Conservation (phyloP, 176 grass and related monocot species). For the Alopecurus myosuroides region DNA sequence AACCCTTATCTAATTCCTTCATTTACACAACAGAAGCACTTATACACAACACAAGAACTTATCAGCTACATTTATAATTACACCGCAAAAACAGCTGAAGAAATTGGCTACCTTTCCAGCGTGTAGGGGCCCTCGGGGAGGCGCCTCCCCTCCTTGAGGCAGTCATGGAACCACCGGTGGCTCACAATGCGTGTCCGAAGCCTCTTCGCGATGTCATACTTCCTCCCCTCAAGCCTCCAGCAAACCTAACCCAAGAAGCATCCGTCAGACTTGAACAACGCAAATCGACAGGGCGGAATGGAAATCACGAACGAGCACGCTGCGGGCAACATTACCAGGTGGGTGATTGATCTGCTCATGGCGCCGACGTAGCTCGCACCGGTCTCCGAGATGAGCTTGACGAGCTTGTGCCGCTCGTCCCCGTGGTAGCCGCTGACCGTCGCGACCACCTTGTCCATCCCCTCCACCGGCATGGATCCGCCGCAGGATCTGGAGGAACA, state of each 20-base stretch:
- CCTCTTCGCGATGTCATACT: slow-evolving; percentile 63
- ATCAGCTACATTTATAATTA: background rate
- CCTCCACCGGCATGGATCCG: slow-evolving; percentile 32
- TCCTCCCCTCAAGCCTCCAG: slow-evolving; percentile 84
- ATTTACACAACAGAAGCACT: background rate
- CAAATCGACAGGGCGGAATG: background rate
- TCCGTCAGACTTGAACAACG: background rate
- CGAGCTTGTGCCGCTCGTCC: slow-evolving; percentile 62
- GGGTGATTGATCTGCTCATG: slow-evolving; percentile 83
- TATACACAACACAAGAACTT: background rate
- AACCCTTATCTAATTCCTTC: background rate
- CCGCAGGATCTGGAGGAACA: background rate
- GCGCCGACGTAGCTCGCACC: slow-evolving; percentile 78
- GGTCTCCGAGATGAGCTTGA: slow-evolving; percentile 80
- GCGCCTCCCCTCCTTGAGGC: slow-evolving; percentile 58
- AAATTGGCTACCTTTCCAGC: slow-evolving; percentile 49
- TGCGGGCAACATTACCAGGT: slow-evolving; percentile 43
- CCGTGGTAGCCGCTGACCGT: slow-evolving; percentile 94
- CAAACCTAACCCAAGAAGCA: slow-evolving; percentile 58
- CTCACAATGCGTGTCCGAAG: slow-evolving; percentile 49
- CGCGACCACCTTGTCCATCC: slow-evolving; percentile 72
- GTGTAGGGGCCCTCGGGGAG: slow-evolving; percentile 71
- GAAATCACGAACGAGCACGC: background rate
- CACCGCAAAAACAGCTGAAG: background rate
- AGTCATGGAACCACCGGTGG: slow-evolving; percentile 77